phyloP scores from a whole-genome alignment of 2,329 filamentous ascomycete species.

The Dactylellina drechsleri region DNA sequence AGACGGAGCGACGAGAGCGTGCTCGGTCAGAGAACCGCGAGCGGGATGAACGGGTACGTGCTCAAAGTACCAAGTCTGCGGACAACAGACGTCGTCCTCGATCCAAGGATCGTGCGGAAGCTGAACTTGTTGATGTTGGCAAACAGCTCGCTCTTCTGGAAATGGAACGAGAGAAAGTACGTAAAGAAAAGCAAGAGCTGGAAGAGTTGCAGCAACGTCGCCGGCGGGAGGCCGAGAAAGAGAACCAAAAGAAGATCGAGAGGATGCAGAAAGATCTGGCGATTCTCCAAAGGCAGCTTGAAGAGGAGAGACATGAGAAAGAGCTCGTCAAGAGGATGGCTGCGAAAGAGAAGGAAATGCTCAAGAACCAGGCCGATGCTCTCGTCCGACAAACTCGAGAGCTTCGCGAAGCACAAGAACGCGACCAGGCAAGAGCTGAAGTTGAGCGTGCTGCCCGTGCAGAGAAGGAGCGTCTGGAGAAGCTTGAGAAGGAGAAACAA shows the following conservation, averaged over 20 bases:
- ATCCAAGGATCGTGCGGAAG: slow-evolving; percentile 51
- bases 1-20: slow-evolving; percentile 25
- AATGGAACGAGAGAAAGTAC: slow-evolving; percentile 48
- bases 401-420: slow-evolving; percentile 49
- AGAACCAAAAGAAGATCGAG: slow-evolving; percentile 52
- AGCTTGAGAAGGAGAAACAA: slow-evolving; percentile 35
- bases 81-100: slow-evolving; percentile 44
- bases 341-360: slow-evolving; percentile 44
- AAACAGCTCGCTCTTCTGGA: slow-evolving; percentile 53
- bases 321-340: slow-evolving; percentile 47
- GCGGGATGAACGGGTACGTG: slow-evolving; percentile 38
- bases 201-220: slow-evolving; percentile 39
- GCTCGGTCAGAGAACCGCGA: slow-evolving; percentile 39
- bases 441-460: slow-evolving; percentile 47
- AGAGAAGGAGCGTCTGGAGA: slow-evolving; percentile 49
- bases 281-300: slow-evolving; percentile 41
- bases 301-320: slow-evolving; percentile 48
- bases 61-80: slow-evolving; percentile 47
- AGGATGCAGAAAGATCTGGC: slow-evolving; percentile 48
- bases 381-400: slow-evolving; percentile 42
- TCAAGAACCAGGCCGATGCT: slow-evolving; percentile 40
- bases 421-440: slow-evolving; percentile 50
- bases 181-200: slow-evolving; percentile 47
- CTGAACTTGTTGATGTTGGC: slow-evolving; percentile 49
- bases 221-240: slow-evolving; percentile 45